Conservation (phyloP, 257 asterid genomes). For the Penstemon eatonii region DNA sequence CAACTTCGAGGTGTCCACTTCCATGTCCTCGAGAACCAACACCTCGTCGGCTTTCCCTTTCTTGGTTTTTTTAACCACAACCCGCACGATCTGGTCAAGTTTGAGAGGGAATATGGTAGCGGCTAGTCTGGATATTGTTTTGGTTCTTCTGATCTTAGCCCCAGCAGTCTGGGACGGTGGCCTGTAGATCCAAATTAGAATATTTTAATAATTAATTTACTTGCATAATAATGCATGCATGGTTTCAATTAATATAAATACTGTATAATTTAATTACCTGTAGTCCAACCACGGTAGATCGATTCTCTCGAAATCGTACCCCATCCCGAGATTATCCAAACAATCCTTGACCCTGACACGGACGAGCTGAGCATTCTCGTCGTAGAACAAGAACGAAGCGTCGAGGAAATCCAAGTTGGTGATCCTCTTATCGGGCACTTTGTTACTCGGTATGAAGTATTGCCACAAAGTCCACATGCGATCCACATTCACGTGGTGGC, state of each 20-base stretch:
- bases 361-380: constrained; percentile 48
- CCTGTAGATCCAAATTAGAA: no score
- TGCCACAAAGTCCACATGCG: constrained; percentile 61
- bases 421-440: constrained; percentile 29
- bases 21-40: neutral
- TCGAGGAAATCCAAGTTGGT: constrained; percentile 49
- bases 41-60: neutral
- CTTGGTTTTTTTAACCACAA: constrained; percentile 31
- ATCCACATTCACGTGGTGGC: constrained; percentile 53
- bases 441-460: constrained; percentile 27
- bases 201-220: no score
- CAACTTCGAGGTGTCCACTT: neutral
- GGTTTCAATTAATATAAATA: no score
- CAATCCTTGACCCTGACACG: constrained; percentile 43
- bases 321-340: constrained; percentile 39
- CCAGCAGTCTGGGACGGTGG: constrained; percentile 35
- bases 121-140: constrained; percentile 24
- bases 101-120: neutral
- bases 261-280: neutral
- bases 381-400: constrained; percentile 52
- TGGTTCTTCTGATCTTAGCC: constrained; percentile 11
- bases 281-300: constrained; percentile 50
- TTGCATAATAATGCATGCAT: no score
- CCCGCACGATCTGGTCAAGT: neutral
- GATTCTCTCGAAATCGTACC: constrained; percentile 39